Evolutionary conservation across 306 rosid genomes (phyloP), one percentile per base, ranked within the genome.

Genomic region (Echinosophora koreensis): DNA sequence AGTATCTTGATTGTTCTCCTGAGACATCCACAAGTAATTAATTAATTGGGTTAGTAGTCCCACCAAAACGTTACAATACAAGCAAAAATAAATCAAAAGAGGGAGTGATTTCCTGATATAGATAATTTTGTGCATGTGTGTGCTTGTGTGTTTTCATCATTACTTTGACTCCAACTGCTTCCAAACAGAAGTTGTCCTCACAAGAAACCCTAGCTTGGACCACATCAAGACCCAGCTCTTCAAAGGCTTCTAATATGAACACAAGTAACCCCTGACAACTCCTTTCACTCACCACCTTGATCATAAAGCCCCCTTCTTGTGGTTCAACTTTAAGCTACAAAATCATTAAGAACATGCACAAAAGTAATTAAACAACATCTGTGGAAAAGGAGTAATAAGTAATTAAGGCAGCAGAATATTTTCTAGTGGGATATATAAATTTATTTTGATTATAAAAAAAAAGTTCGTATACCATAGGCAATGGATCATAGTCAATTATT

Each of bases 161-260:
- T 88, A 88, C 89, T 74, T 71, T 84, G 76, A 77, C 68, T 70
- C 74, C 90, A 34, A 80, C 13, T 32, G 90, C 90, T 85, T 90
- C 91, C 71, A 90, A 66, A 63, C 46, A 80, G 42, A 88, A 90
- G 54, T 30, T 82, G 46, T 80, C 67, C 1, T 74, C 82, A 80
- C 90, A 88, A 68, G 96, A 90, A 87, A 87, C 88, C 93, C 96
- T 85, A 86, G 96, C 91, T 9, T 88, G 88, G 22, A 77, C 78
- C 38, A 90, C 90, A 55, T 86, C 89, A 75, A 90, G 96, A 42
- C 88, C 91, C 22, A 90, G 76, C 73, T 83, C 86, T 82, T 85
- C 91, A 69, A 90, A 67, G 42, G 96, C 91, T 83, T 90, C 93
- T 74, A 90, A 73, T 30, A 90, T 60, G 80, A 81, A 88, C 77